Evolutionary conservation across 2,329 filamentous ascomycete genomes (phyloP), one percentile per base, ranked within the genome.

Genomic region (Penicillium hesseltinei): DNA sequence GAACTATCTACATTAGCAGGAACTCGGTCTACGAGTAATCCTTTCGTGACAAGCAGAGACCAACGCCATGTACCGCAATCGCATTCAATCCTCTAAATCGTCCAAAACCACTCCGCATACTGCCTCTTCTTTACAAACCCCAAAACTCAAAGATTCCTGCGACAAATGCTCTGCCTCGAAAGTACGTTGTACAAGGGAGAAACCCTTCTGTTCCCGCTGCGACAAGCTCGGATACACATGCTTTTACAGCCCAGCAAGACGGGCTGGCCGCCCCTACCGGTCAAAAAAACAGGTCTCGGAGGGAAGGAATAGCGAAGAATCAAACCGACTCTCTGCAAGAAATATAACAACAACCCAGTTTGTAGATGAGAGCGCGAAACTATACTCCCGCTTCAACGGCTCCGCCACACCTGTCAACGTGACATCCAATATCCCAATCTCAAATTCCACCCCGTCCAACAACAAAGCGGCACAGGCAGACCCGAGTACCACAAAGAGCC

Each of bases 221-320:
- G 51, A 62, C 19, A 62, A 61, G 45, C 42, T 63, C 21, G 64
- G 62, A 4, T 61, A 66, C 33, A 51, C 57, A 33, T 66, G 64
- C 44, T 64, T 65, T 42, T 67, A 65, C 46, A 67, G 65, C 50
- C 65, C 63, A 27, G 64, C 65, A 31, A 54, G 64, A 45, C 58
- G 64, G 2, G 58, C 60, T 38, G 62, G 63, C 23, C 58, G 61
- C 21, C 63, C 60, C 17, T 47, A 54, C 15, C 33, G 51, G 38
- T 23, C 56, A 57, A 56, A 43, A 25, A 43, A 51, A 4, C 33
- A 39, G 7, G 4, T 29, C 4, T 23, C 42, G 23, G 42, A 31
- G n/a, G 23, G 23, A 15, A 19, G 33, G 39, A 31, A 48, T 9
- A 33, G 29, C 44, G 43, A 47, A 15, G 50, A 54, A 19, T 4